phyloP scores from a whole-genome alignment of 768 basidiomycete genomes.

The Macrolepiota fuliginosa region DNA sequence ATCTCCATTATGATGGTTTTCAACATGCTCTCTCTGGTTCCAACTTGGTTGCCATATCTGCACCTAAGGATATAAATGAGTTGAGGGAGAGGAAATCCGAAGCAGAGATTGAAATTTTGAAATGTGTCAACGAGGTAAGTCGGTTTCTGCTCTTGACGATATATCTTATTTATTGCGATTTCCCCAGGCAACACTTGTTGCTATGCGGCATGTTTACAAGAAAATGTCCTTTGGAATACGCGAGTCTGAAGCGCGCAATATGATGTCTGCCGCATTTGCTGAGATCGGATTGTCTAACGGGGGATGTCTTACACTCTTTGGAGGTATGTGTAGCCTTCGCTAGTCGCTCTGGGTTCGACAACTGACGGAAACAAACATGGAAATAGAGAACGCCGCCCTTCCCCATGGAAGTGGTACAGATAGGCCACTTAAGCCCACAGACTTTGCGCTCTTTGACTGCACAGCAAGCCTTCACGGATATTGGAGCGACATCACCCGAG shows the following conservation, averaged over 20 bases:
- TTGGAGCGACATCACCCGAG: constrained; percentile 74
- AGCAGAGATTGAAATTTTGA: constrained; percentile 68
- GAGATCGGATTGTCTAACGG: constrained; percentile 57
- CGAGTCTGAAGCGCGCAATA: constrained; percentile 64
- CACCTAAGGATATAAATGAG: constrained; percentile 51
- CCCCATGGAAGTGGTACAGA: constrained; percentile 84
- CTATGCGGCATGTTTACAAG: constrained; percentile 63
- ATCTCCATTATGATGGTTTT: constrained; percentile 67
- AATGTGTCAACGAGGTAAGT: constrained; percentile 76
- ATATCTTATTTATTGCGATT: not conserved
- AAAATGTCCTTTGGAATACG: constrained; percentile 68
- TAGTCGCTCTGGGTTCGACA: constrained; percentile 7
- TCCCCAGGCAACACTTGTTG: constrained; percentile 69
- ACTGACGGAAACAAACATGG: not conserved
- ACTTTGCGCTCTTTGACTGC: constrained; percentile 76
- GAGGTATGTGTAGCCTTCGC: constrained; percentile 46
- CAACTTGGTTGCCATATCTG: constrained; percentile 36
- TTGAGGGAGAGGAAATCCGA: constrained; percentile 74
- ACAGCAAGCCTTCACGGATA: constrained; percentile 75
- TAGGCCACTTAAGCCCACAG: constrained; percentile 47
- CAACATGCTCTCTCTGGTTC: constrained; percentile 36
- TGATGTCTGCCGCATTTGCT: constrained; percentile 55
- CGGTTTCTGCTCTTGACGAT: not conserved
- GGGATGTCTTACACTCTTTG: constrained; percentile 72
- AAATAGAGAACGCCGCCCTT: constrained; percentile 77